Percentiles rank a stretch among this genome's conserved stretches.
These are phyloP conservation scores for Paraphaeosphaeria sporulosa DNA, from an alignment of 2,329 filamentous ascomycete genomes.

Conservation along the genomic window DNA sequence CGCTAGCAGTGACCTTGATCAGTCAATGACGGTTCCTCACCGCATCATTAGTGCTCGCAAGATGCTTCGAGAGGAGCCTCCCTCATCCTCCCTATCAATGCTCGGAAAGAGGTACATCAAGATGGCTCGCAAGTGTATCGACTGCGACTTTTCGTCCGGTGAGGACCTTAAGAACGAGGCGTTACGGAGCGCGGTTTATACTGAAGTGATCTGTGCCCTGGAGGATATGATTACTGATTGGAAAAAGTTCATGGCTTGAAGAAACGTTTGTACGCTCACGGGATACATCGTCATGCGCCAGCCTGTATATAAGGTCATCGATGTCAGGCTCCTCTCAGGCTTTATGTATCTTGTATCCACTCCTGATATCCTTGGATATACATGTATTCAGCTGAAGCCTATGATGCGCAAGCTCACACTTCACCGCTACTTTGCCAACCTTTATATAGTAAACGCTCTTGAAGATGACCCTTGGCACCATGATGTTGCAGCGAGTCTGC, in stretches of 20 bases:
- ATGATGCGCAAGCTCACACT: too few species aligned
- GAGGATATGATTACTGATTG: conserved; percentile 14
- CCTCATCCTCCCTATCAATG: neutral
- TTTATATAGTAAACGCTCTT: too few species aligned
- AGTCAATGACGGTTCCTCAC: neutral
- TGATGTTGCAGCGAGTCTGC: too few species aligned
- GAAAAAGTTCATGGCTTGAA: conserved; percentile 12
- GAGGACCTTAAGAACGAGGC: conserved; percentile 12
- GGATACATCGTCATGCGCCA: neutral
- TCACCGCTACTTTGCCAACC: too few species aligned
- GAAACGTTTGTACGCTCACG: neutral
- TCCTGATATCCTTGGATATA: too few species aligned
- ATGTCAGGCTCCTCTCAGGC: neutral
- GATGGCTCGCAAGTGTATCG: conserved; percentile 13
- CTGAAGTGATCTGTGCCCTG: conserved; percentile 12
- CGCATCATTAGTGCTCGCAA: conserved; percentile 8
- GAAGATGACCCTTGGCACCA: too few species aligned
- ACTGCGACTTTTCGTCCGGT: conserved; percentile 17
- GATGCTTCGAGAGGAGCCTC: neutral
- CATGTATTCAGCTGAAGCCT: too few species aligned
- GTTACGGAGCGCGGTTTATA: conserved; percentile 13
- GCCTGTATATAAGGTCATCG: neutral
- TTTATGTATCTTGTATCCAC: too few species aligned
- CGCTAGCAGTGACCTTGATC: neutral
- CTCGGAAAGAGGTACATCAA: conserved; percentile 16